Base-by-base conservation (phyloP, 192 early-diverging fungal genomes). In the Coemansia sp. region DNA sequence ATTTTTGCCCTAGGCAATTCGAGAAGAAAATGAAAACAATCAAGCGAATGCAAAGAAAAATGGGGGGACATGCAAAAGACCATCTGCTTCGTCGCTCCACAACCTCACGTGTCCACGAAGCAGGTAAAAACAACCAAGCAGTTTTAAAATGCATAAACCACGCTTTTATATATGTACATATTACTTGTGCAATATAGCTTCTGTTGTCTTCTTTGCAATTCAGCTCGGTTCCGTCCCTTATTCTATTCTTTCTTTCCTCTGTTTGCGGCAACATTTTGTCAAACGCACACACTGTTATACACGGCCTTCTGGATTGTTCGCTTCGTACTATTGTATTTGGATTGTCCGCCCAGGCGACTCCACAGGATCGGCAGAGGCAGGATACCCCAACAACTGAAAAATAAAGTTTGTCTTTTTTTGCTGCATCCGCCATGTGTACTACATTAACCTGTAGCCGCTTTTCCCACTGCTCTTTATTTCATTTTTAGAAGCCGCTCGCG, bases 11-110 rank as follows among this genome's bases (percentile, higher is more conserved):
- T 42, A 18, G 13, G 39, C 39, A 13, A 42, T 42, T 42, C 39
- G 13, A 42, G 13, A 16, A 42, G 13, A 13, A 42, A 42, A 42
- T 16, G 16, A 42, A 42, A 42, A 42, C 3, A 6, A n/a, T n/a
- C n/a, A n/a, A n/a, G n/a, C n/a, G n/a, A n/a, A n/a, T n/a, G n/a
- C n/a, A n/a, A n/a, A n/a, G n/a, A n/a, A n/a, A n/a, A n/a, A n/a
- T n/a, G n/a, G n/a, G n/a, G 39, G 39, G 39, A 42, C 39, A 42
- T 42, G 39, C 39, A 42, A 42, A 42, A 42, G 39, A 42, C 39
- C 39, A 42, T 18, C 39, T 10, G 39, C 39, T 42, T 5, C 39
- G 16, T 42, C 39, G 39, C 16, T 42, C 39, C 39, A 18, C 39
- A 42, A 42, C 39, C 39, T 42, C 39, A 42, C 39, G 39, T 42